These are phyloP conservation scores for Linum usitatissimum DNA, from an alignment of 345 rosid species.

Conservation along the genomic window DNA sequence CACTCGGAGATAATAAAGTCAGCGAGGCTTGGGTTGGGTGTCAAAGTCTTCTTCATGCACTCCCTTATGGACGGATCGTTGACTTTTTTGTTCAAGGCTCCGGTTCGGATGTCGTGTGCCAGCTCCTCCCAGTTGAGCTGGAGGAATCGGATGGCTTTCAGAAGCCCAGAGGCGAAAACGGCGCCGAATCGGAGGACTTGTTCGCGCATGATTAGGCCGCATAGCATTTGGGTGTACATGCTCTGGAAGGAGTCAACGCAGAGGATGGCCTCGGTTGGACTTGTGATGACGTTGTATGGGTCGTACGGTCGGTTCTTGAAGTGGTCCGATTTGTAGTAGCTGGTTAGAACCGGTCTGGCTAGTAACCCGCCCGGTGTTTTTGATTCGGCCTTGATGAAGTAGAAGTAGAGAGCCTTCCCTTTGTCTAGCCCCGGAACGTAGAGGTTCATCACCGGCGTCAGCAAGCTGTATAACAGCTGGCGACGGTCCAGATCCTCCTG, in stretches of 20 bases:
- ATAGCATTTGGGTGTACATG: conserved; percentile 92
- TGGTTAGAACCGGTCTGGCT: conserved; percentile 91
- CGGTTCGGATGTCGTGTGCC: conserved; percentile 50
- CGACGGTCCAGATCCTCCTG: conserved; percentile 87
- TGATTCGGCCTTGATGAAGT: conserved; percentile 83
- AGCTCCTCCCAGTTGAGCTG: conserved; percentile 68
- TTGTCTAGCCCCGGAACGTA: conserved; percentile 79
- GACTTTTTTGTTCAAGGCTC: conserved; percentile 38
- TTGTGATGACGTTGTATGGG: conserved; percentile 77
- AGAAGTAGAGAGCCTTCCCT: conserved; percentile 80
- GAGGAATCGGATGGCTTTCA: conserved; percentile 81
- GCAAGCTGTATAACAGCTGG: conserved; percentile 73
- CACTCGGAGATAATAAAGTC: conserved; percentile 43
- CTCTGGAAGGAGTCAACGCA: conserved; percentile 88
- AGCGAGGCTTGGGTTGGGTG: conserved; percentile 50
- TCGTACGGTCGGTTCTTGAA: conserved; percentile 78
- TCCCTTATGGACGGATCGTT: conserved; percentile 37
- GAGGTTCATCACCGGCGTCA: conserved; percentile 99
- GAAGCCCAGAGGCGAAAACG: conserved; percentile 84
- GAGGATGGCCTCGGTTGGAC: conserved; percentile 88
- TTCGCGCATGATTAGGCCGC: conserved; percentile 65
- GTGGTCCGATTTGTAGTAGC: conserved; percentile 87
- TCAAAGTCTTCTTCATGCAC: conserved; percentile 32
- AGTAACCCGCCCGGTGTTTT: conserved; percentile 76
- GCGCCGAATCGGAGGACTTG: conserved; percentile 85